Percentiles rank a stretch among this genome's conserved stretches.
These are phyloP conservation scores for Sedum album DNA, from an alignment of 164 flowering plant species.

Conservation along the genomic window DNA sequence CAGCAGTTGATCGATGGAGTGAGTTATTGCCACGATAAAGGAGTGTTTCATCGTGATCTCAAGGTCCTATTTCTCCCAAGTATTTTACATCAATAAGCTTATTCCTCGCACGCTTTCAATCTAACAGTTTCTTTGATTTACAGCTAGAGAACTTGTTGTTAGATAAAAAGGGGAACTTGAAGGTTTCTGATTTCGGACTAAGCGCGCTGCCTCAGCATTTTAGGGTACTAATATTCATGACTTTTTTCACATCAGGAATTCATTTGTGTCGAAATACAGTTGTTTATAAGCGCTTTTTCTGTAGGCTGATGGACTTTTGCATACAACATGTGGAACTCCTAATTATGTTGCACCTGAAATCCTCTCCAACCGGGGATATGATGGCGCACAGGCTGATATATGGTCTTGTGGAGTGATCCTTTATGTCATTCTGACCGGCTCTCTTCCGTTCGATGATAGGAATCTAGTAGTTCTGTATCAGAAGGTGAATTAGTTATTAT, in stretches of 20 bases:
- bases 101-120: neutral
- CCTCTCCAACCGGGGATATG: constrained; percentile 77
- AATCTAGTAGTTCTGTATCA: constrained; percentile 91
- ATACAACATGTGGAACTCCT: constrained; percentile 97
- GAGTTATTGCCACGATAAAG: constrained; percentile 81
- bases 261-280: neutral
- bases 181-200: constrained; percentile 91
- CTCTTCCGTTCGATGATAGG: constrained; percentile 86
- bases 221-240: constrained; percentile 37
- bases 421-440: constrained; percentile 73
- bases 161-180: constrained; percentile 73
- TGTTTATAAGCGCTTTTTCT: neutral
- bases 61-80: constrained; percentile 34
- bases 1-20: constrained; percentile 88
- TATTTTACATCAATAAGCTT: neutral
- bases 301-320: constrained; percentile 82
- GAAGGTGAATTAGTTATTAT: constrained; percentile 40
- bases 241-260: neutral
- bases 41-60: constrained; percentile 86
- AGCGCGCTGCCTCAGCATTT: constrained; percentile 94
- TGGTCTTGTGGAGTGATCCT: constrained; percentile 98
- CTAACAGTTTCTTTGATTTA: constrained; percentile 4
- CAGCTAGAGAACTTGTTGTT: constrained; percentile 90
- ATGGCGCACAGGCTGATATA: constrained; percentile 74
- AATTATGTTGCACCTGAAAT: constrained; percentile 98